Percentiles rank a stretch among this genome's conserved stretches.
phyloP scores from a whole-genome alignment of 768 basidiomycete genomes.

The Melanogaster broomeanus region DNA sequence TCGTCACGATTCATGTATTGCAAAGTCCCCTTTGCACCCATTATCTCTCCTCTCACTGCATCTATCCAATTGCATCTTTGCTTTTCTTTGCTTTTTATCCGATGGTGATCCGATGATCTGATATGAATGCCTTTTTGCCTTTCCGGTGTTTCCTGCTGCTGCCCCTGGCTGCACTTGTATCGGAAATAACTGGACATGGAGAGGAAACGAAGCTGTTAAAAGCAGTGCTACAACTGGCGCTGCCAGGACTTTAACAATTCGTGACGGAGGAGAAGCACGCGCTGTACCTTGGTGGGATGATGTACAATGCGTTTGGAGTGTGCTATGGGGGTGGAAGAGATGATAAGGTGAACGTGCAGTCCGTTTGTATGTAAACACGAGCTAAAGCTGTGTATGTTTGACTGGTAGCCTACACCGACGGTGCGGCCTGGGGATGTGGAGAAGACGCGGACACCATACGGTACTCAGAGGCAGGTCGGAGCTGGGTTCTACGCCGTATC shows the following conservation, averaged over 20 bases:
- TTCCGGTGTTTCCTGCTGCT: slow-evolving; percentile 17
- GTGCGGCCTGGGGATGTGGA: slow-evolving; percentile 71
- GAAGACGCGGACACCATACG: slow-evolving; percentile 73
- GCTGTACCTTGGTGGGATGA: slow-evolving; percentile 65
- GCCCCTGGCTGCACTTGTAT: slow-evolving; percentile 14
- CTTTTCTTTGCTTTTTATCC: slow-evolving; percentile 20
- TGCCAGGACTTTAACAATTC: slow-evolving; percentile 75
- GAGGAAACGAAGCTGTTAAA: slow-evolving; percentile 54
- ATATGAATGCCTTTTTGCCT: slow-evolving; percentile 51
- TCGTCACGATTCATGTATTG: slow-evolving; percentile 26
- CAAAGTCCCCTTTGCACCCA: slow-evolving; percentile 9
- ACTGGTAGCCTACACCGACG: slow-evolving; percentile 48
- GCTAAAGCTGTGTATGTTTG: slow-evolving; percentile 1
- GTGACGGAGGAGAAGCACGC: slow-evolving; percentile 64
- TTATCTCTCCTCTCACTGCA: slow-evolving; percentile 14
- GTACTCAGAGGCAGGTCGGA: slow-evolving; percentile 76
- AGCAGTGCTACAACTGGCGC: slow-evolving; percentile 55
- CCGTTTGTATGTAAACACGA: not conserved
- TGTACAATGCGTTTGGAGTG: slow-evolving; percentile 79
- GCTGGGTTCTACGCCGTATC: slow-evolving; percentile 76
- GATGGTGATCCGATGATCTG: slow-evolving; percentile 48
- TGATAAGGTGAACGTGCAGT: slow-evolving; percentile 55
- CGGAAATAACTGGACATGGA: slow-evolving; percentile 47
- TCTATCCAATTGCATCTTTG: slow-evolving; percentile 15
- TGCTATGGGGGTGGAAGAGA: slow-evolving; percentile 64